Evolutionary conservation across 257 asterid genomes (phyloP).

Genomic region (Solanum ossicruentum): DNA sequence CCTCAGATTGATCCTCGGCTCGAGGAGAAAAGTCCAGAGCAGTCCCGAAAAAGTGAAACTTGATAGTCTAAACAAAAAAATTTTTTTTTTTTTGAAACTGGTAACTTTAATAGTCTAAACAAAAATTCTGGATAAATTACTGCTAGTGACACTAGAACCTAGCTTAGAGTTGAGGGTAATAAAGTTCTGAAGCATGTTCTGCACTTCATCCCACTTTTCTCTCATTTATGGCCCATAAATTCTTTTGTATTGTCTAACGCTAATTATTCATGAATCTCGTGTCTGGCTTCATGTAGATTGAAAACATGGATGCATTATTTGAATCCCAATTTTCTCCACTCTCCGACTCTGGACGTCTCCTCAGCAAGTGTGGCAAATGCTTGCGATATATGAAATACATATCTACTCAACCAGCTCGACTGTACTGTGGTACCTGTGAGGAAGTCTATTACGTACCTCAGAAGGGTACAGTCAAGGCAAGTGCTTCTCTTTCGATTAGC

Average conservation of each 20-base stretch:
- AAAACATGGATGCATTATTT: slow-evolving; percentile 84
- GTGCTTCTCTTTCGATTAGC: background rate
- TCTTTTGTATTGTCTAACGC: background rate
- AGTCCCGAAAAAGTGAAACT: background rate
- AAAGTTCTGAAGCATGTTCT: background rate
- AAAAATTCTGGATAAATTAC: background rate
- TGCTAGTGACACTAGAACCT: background rate
- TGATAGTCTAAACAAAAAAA: background rate
- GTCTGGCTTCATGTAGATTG: slow-evolving; percentile 38
- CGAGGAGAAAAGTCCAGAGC: background rate
- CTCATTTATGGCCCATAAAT: background rate
- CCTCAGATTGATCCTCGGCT: background rate
- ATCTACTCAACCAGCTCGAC: slow-evolving; percentile 71
- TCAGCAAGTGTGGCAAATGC: slow-evolving; percentile 94
- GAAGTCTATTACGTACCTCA: slow-evolving; percentile 90
- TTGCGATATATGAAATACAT: slow-evolving; percentile 86
- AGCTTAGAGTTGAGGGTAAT: background rate
- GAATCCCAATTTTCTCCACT: slow-evolving; percentile 94
- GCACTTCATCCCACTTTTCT: background rate
- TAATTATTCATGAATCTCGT: background rate
- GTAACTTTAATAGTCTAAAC: background rate
- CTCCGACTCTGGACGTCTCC: slow-evolving; percentile 71
- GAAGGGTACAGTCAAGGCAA: slow-evolving; percentile 76
- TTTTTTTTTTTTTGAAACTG: no score
- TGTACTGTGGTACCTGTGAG: slow-evolving; percentile 82